A percentile compares a stretch with the other conserved stretches of the same genome.
phyloP scores from a whole-genome alignment of 352 stramenopile genomes.

The Pilasporangium apinafurcum region DNA sequence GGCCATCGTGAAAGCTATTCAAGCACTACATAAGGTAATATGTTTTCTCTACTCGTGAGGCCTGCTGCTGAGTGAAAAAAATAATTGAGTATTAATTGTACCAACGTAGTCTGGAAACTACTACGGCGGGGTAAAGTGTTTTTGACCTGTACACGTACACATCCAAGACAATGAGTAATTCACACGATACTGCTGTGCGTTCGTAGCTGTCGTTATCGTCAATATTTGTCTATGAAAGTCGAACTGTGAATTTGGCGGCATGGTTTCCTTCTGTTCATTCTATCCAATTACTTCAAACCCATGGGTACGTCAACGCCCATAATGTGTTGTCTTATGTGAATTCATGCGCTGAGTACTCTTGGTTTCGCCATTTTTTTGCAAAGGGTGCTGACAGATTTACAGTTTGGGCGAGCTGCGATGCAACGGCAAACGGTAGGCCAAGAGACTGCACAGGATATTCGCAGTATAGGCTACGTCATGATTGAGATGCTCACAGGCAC shows the following conservation, averaged over 20 bases:
- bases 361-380: neutral
- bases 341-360: neutral
- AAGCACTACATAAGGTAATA: conserved; percentile 25
- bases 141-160: no score
- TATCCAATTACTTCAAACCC: conserved; percentile 11
- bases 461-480: conserved; percentile 53
- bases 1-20: conserved; percentile 16
- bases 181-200: neutral
- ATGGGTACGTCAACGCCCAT: conserved; percentile 6
- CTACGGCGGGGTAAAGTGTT: conserved; percentile 27
- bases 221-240: conserved; percentile 27
- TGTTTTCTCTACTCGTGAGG: no score
- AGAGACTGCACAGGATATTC: conserved; percentile 24
- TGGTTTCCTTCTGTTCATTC: conserved; percentile 30
- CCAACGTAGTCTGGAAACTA: conserved; percentile 13
- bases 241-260: conserved; percentile 20
- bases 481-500: conserved; percentile 52
- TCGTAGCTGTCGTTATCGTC: conserved; percentile 33
- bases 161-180: no score
- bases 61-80: no score
- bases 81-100: no score
- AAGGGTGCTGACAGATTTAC: conserved; percentile 23
- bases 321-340: neutral
- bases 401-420: conserved; percentile 19
- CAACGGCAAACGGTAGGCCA: conserved; percentile 6